These are phyloP conservation scores for Musa troglodytarum DNA, from an alignment of 176 grass and related monocot genomes.

Conservation along the genomic window DNA sequence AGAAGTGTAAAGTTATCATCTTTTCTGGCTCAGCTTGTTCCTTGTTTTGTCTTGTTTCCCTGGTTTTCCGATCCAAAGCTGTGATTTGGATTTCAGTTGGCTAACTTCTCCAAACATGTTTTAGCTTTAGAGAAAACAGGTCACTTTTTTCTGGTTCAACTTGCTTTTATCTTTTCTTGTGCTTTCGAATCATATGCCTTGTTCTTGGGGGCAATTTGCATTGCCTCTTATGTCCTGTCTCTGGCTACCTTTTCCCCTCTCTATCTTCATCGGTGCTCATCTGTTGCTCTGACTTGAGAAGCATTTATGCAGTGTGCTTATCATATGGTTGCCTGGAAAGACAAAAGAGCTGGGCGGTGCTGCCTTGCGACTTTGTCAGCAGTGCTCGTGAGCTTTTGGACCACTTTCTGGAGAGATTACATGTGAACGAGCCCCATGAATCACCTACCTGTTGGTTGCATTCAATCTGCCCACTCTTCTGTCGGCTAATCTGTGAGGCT, in stretches of 20 bases:
- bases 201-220: not conserved
- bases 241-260: too few relatives aligned
- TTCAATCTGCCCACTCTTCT: not conserved
- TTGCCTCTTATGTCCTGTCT: not conserved
- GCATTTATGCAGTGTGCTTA: not conserved
- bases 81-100: not conserved
- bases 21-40: not conserved
- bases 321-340: not conserved
- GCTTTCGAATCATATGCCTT: not conserved
- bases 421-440: not conserved
- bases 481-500: not conserved
- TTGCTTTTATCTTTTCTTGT: not conserved
- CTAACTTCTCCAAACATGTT: not conserved
- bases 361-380: not conserved
- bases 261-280: not conserved
- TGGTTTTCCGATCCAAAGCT: not conserved
- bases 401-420: constrained; percentile 2
- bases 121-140: not conserved
- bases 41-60: not conserved
- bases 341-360: not conserved
- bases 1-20: not conserved
- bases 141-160: not conserved
- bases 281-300: not conserved
- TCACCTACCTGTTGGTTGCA: not conserved
- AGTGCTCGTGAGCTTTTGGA: not conserved